These are phyloP conservation scores for Cladophialophora exuberans DNA, from an alignment of 2,329 filamentous ascomycete species.

Conservation along the genomic window DNA sequence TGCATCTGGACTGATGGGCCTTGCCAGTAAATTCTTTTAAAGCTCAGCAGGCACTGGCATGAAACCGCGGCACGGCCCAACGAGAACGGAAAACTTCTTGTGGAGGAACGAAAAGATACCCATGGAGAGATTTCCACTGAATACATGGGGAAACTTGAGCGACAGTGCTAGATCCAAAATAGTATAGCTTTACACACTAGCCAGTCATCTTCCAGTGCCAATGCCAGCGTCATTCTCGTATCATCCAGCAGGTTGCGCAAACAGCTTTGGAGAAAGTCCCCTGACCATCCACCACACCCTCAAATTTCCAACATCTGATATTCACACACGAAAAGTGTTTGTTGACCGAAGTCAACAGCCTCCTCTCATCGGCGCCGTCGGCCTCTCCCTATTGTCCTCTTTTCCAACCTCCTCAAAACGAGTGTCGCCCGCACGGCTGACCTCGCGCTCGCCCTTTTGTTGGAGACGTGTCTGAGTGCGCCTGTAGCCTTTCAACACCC, in stretches of 20 bases:
- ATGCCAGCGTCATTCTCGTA: slow-evolving; percentile 11
- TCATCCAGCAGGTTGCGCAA: slow-evolving; percentile 13
- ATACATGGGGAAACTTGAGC: not conserved
- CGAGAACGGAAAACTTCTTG: not conserved
- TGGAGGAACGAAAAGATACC: too few species aligned
- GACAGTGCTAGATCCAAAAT: not conserved
- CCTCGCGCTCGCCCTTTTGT: not conserved
- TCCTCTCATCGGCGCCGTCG: not conserved
- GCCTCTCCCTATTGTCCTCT: not conserved
- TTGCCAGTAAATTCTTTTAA: slow-evolving; percentile 66
- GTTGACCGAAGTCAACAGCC: not conserved
- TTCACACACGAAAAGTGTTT: not conserved
- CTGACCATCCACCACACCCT: slow-evolving; percentile 13
- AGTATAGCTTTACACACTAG: slow-evolving; percentile 3
- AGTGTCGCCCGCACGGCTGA: not conserved
- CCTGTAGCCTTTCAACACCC: not conserved
- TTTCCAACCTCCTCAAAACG: not conserved
- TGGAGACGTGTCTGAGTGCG: slow-evolving; percentile 11
- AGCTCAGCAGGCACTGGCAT: too few species aligned
- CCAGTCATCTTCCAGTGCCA: too few species aligned
- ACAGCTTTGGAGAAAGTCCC: slow-evolving; percentile 19
- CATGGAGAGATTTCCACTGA: not conserved
- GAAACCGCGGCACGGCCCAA: not conserved
- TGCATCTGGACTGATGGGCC: slow-evolving; percentile 56
- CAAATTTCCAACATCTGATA: slow-evolving; percentile 9